Base-by-base conservation (phyloP, 192 early-diverging fungal genomes). In the Coemansia sp. region DNA sequence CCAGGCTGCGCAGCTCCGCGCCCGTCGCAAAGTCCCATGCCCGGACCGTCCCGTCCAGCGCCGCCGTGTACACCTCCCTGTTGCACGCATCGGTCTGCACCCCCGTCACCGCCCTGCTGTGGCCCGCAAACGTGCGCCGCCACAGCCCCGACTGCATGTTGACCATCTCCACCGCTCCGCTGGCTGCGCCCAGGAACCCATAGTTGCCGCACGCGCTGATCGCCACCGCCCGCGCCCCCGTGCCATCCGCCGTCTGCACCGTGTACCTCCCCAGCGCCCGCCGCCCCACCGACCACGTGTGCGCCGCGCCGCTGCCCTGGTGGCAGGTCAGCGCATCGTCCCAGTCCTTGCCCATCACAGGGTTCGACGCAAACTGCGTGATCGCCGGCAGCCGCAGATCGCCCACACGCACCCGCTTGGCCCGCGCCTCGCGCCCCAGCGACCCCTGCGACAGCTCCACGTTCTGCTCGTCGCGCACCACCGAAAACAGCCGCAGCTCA, bases 171-270 rank as follows among this genome's bases (percentile, higher is more conserved):
- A 98, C 83, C 11, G 64, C 58, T 50, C 97, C 97, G 30, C 72
- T 68, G 8, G 85, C 70, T 25, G 87, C 84, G 4, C 96, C 97
- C 4, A 95, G 78, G 63, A 96, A 89, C 6, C 90, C 93, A 87
- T 89, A 98, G 73, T 97, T 96, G 50, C 97, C 97, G 56, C 96
- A 98, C 1, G 84, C 74, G 71, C 90, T 94, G 36, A 99, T 78
- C 0, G 83, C 84, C 29, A 91, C 88, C 0, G 86, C 71, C 62
- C 84, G 57, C 34, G 90, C 83, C 2, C 70, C 41, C 4, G 86
- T 68, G 10, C 65, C 66, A 76, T 94, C 94, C 33, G 76, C 74
- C 38, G 88, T 82, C 3, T 72, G 30, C 52, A 98, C 70, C 40
- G 82, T 68, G 56, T 88, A 84, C 30, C 87, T 84, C 30, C 91